Base-by-base conservation (phyloP, 2,329 filamentous ascomycete genomes). In the Penicillium vulpinum region DNA sequence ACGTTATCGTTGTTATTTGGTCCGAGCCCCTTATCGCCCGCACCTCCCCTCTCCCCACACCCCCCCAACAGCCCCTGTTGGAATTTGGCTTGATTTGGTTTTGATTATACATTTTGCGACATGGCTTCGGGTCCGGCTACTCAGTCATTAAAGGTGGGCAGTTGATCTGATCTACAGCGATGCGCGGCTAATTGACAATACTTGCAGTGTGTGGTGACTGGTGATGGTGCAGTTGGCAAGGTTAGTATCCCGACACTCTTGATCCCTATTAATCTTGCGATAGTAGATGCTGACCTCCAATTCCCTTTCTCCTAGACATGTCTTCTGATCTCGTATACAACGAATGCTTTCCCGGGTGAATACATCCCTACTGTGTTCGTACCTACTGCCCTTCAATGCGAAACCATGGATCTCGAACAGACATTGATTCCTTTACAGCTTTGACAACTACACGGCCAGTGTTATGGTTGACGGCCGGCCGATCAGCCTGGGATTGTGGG, bases 391-490 rank as follows among this genome's bases (percentile, higher is more conserved):
- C 64, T 54, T 41, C 18, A 45, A 47, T 41, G 59, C 38, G 24
- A 67, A 39, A 53, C 21, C 46, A 31, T 36, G 46, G 39, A 39
- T 40, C 49, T 15, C 36, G 28, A 51, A 47, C 47, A 49, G 50
- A 62, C 57, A 50, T 66, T 66, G 55, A 63, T 65, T 44, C 49
- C 58, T 41, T 48, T 26, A 31, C 67, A 96, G 92, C 62, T 97
- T 97, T 79, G 93, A 97, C 76, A 99, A 99, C 81, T 97, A 97
- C 82, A 96, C 93, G 36, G 94, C 94, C 64, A 96, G 92, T 81
- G 94, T 99, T 54, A 97, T 97, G 91, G 94, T 97, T 55, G 94
- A 97, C 81, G 92, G 92, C 70, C 96, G 96, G 81, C 93, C 93
- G 59, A 96, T 97, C 79, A 97, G 92, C 78, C 80, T 99, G 68